Evolutionary conservation across 306 rosid genomes (phyloP).

Genomic region (Fagus crenata): DNA sequence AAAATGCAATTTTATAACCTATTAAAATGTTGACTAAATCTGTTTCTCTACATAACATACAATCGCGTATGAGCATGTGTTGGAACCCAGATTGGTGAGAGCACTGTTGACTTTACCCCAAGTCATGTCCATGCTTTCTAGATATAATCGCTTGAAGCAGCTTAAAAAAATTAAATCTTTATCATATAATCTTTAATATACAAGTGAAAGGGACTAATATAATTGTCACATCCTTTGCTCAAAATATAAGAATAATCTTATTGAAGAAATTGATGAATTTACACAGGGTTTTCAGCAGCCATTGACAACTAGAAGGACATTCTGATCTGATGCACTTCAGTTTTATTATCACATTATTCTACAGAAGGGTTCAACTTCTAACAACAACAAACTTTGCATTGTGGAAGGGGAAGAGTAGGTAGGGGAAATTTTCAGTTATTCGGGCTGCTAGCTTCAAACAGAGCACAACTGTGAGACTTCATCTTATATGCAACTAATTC

Average conservation of each 20-base stretch:
- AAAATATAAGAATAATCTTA: background rate
- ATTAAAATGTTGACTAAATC: background rate
- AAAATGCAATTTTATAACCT: background rate
- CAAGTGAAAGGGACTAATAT: background rate
- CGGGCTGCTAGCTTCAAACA: slow-evolving; percentile 58
- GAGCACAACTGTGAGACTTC: slow-evolving; percentile 70
- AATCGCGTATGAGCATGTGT: background rate
- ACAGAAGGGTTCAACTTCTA: background rate
- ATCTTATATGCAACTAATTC: slow-evolving; percentile 45
- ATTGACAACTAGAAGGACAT: background rate
- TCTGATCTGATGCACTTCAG: background rate
- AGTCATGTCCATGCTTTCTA: background rate
- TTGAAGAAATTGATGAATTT: slow-evolving; percentile 10
- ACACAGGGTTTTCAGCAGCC: slow-evolving; percentile 8
- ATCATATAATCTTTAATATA: background rate
- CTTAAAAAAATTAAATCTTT: background rate
- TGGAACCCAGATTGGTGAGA: background rate
- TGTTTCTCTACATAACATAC: background rate
- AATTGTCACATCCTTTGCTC: background rate
- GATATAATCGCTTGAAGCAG: background rate
- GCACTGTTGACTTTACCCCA: background rate
- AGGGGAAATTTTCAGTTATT: slow-evolving; percentile 18
- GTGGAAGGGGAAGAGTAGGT: background rate
- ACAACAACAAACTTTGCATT: background rate
- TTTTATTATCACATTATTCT: background rate